Conservation (phyloP, 192 early-diverging fungal species). For the Coemansia sp. region DNA sequence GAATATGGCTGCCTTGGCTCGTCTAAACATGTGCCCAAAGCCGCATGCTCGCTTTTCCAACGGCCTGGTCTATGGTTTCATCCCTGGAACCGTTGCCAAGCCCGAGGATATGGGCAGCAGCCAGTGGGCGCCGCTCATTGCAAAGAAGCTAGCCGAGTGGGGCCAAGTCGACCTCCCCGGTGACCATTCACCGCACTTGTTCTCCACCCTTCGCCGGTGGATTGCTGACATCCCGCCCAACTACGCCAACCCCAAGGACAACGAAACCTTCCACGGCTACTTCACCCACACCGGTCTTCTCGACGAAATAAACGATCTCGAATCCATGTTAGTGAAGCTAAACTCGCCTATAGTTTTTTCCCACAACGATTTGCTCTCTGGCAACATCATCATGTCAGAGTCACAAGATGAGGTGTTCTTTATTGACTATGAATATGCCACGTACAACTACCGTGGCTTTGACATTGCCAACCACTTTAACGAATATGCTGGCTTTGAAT, state of each 20-base stretch:
- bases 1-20: constrained; percentile 77
- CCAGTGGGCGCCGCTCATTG: constrained; percentile 71
- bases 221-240: constrained; percentile 26
- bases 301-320: constrained; percentile 52
- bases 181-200: constrained; percentile 34
- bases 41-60: constrained; percentile 86
- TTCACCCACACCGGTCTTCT: constrained; percentile 22
- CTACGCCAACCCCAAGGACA: constrained; percentile 17
- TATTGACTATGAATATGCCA: constrained; percentile 95
- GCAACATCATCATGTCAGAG: constrained; percentile 70
- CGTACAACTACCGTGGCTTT: constrained; percentile 79
- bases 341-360: constrained; percentile 83
- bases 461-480: constrained; percentile 97
- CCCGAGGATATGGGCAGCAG: constrained; percentile 72
- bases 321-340: constrained; percentile 53
- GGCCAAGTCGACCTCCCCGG: constrained; percentile 61
- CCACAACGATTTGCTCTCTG: constrained; percentile 90
- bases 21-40: constrained; percentile 66
- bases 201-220: constrained; percentile 37
- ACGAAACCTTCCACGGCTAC: constrained; percentile 29
- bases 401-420: constrained; percentile 61
- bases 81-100: constrained; percentile 67
- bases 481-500: constrained; percentile 95
- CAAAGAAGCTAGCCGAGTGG: constrained; percentile 77
- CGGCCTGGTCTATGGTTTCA: constrained; percentile 89